Evolutionary conservation across 495 filamentous ascomycete species (phyloP).

Genomic region (Bacidia gigantensis): DNA sequence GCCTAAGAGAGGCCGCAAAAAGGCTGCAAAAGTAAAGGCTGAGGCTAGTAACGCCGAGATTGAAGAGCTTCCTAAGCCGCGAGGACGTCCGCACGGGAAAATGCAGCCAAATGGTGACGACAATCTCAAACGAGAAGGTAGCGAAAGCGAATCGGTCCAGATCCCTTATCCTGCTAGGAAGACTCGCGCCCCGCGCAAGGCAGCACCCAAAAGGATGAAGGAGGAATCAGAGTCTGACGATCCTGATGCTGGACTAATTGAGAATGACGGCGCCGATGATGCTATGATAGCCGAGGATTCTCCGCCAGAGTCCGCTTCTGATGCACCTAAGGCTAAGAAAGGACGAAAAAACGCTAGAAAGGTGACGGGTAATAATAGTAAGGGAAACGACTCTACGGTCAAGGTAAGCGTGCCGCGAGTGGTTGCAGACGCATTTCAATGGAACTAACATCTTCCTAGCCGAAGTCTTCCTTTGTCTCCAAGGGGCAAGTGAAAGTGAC

Average conservation of each 20-base stretch:
- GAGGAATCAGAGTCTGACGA: constrained; percentile 1
- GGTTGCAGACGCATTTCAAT: background rate
- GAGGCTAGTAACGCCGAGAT: background rate
- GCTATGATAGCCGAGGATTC: background rate
- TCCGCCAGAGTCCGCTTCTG: background rate
- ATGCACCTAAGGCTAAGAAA: constrained; percentile 10
- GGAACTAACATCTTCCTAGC: too few relatives aligned
- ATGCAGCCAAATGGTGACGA: constrained; percentile 3
- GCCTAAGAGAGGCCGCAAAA: background rate
- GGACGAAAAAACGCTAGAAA: constrained; percentile 15
- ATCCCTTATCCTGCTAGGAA: background rate
- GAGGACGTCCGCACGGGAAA: background rate
- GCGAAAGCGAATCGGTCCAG: background rate
- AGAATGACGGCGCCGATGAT: background rate
- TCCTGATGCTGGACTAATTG: background rate
- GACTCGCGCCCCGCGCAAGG: constrained; percentile 3
- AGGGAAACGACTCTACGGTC: background rate
- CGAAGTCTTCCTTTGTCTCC: too few relatives aligned
- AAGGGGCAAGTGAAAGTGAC: background rate
- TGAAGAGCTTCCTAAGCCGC: constrained; percentile 6
- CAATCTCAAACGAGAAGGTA: background rate
- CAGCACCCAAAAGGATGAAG: constrained; percentile 4
- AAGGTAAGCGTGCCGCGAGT: background rate
- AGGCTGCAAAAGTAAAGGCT: background rate
- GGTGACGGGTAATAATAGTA: background rate